These are phyloP conservation scores for Umbilicaria muhlenbergii DNA, from an alignment of 495 filamentous ascomycete species.

Conservation along the genomic window DNA sequence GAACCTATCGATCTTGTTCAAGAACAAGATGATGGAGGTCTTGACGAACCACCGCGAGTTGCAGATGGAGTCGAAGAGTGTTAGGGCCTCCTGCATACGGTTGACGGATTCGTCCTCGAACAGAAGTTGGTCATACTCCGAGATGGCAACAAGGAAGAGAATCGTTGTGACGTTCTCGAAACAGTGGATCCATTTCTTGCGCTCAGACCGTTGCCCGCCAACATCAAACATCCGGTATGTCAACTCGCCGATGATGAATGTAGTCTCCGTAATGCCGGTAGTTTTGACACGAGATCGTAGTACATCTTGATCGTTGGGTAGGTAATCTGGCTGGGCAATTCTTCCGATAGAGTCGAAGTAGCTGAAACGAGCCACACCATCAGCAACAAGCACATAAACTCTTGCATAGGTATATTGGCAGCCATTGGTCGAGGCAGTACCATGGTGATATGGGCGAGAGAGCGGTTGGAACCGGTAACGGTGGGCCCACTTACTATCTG, in stretches of 20 bases:
- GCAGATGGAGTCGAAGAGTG: constrained; percentile 97
- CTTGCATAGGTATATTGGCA: neutral
- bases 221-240: constrained; percentile 99
- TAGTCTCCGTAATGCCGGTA: constrained; percentile 97
- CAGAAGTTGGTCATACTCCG: constrained; percentile 94
- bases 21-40: constrained; percentile 97
- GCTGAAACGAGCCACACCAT: constrained; percentile 28
- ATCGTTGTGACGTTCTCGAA: constrained; percentile 99
- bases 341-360: constrained; percentile 95
- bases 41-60: constrained; percentile 99
- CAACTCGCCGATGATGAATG: constrained; percentile 93
- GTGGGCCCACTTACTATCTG: constrained; percentile 61
- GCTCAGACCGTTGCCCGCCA: constrained; percentile 93
- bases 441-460: too few species aligned
- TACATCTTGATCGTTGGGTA: constrained; percentile 95
- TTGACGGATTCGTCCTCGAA: constrained; percentile 83
- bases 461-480: too few species aligned
- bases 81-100: constrained; percentile 98
- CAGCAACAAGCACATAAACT: constrained; percentile 1
- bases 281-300: constrained; percentile 97
- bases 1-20: constrained; percentile 99
- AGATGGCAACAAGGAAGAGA: constrained; percentile 96
- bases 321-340: constrained; percentile 82
- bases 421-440: neutral
- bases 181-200: constrained; percentile 99